phyloP scores from a whole-genome alignment of 2,329 filamentous ascomycete genomes.

The Elsinoe australis region DNA sequence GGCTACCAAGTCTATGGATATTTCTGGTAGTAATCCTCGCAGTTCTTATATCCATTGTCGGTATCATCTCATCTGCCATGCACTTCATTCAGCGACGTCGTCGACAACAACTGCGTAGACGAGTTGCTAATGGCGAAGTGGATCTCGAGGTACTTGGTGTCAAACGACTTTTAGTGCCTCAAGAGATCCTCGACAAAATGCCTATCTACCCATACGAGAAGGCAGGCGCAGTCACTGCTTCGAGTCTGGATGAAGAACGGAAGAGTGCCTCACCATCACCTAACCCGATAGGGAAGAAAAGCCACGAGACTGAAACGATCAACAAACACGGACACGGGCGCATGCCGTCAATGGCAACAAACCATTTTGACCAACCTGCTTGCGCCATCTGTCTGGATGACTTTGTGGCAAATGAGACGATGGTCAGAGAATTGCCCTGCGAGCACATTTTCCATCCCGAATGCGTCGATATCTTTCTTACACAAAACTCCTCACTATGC shows the following conservation, averaged over 20 bases:
- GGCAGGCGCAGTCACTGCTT: background rate
- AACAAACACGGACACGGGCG: background rate
- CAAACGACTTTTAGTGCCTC: slow-evolving; percentile 70
- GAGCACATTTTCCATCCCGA: slow-evolving; percentile 88
- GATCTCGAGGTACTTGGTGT: slow-evolving; percentile 82
- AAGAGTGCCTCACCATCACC: background rate
- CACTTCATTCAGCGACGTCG: slow-evolving; percentile 68
- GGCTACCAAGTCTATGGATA: slow-evolving; percentile 69
- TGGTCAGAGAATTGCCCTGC: slow-evolving; percentile 79
- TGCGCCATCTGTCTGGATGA: slow-evolving; percentile 88
- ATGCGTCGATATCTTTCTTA: slow-evolving; percentile 81
- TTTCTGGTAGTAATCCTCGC: slow-evolving; percentile 64
- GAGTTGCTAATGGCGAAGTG: slow-evolving; percentile 70
- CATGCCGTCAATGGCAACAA: background rate
- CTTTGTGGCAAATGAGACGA: slow-evolving; percentile 60
- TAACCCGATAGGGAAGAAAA: background rate
- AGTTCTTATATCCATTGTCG: slow-evolving; percentile 61
- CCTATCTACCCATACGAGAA: slow-evolving; percentile 65
- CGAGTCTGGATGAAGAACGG: slow-evolving; percentile 11
- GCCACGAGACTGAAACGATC: background rate
- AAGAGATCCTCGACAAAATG: slow-evolving; percentile 61
- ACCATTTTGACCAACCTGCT: slow-evolving; percentile 60
- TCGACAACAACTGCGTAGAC: slow-evolving; percentile 57
- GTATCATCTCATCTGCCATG: slow-evolving; percentile 62
- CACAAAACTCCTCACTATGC: slow-evolving; percentile 73